phyloP scores from a whole-genome alignment of 2,329 filamentous ascomycete genomes.

The Fusarium coicis region DNA sequence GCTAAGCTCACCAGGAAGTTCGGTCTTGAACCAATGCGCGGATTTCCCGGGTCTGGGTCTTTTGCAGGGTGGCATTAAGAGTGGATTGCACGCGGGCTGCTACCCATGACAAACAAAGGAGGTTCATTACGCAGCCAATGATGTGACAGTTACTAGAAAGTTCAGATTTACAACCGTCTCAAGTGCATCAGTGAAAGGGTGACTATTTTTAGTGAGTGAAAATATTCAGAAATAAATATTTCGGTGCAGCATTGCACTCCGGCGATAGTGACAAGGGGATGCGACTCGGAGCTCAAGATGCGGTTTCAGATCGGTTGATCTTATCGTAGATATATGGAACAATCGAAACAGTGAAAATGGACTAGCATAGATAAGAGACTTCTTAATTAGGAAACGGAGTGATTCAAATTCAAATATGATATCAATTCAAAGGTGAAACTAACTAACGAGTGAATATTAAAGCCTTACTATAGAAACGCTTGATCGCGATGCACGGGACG shows the following conservation, averaged over 20 bases:
- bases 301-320: slow-evolving; percentile 2
- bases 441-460: background rate
- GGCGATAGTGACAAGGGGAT: background rate
- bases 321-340: background rate
- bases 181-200: background rate
- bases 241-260: background rate
- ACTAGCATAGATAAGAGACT: background rate
- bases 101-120: background rate
- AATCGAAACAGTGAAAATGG: background rate
- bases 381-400: background rate
- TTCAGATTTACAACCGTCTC: background rate
- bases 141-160: background rate
- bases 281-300: background rate
- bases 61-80: background rate
- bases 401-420: background rate
- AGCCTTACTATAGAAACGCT: background rate
- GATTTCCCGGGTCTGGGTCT: background rate
- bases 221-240: background rate
- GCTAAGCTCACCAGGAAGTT: background rate
- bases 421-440: background rate
- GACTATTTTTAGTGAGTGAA: background rate
- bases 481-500: background rate
- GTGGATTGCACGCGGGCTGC: background rate
- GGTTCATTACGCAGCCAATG: background rate
- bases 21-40: background rate